Base-by-base conservation (phyloP, 805 yeast species). In the Wickerhamiella australiensis region DNA sequence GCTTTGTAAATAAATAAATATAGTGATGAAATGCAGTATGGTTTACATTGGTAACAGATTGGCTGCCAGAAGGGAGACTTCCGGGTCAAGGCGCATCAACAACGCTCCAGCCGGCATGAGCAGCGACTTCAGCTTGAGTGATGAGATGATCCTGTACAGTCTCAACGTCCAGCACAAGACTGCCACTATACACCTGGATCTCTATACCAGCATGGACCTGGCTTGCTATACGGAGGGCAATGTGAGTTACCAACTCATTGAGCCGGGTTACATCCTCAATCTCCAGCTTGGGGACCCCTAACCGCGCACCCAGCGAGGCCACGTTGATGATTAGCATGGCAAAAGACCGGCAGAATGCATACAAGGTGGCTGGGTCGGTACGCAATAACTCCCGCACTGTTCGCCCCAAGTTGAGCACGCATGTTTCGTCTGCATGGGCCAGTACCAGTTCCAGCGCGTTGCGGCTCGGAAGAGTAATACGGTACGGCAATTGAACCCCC, bases 91-190 rank as follows among this genome's bases (percentile, higher is more conserved):
- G 42, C 11, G 42, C 26, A 17, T 38, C 42, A 21, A 38, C 42
- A 3, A 38, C 44, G 9, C 20, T 22, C 68, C 68, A 65, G 47
- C 65, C 67, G 9, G 61, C 65, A 47, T 64, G 61, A 35, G 64
- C 53, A 40, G 59, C 67, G 21, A 61, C 51, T 33, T 57, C 60
- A 21, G 57, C 55, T 20, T 47, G 46, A 7, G 57, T 55, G 42
- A 59, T 57, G 27, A 59, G 38, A 36, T 56, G 53, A 50, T 58
- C 60, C 45, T 59, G 61, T 33, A 59, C 23, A 31, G 56, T 26
- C 20, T 59, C 62, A 15, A 57, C 36, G 36, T 59, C 62, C 8
- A 50, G 44, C 11, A 26, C 49, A n/a, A 51, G 48, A 8, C 43
- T 23, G 13, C 52, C 57, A 21, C 59, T 53, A 29, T 53, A 53